Conservation (phyloP, 345 rosid species). For the Populus davidiana region DNA sequence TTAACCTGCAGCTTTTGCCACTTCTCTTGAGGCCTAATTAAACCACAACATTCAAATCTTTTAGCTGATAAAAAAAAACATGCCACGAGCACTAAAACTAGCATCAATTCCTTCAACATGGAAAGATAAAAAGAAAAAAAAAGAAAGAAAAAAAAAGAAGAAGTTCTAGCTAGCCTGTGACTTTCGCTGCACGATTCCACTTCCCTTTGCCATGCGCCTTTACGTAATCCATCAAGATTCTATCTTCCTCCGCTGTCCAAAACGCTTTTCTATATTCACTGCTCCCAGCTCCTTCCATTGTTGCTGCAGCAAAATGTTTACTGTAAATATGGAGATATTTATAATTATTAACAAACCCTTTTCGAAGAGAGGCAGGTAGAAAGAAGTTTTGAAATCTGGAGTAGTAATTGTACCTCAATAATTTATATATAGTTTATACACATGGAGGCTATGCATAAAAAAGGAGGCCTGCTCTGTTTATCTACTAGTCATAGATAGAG, state of each 20-base stretch:
- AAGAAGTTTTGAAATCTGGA: not conserved
- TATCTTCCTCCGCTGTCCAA: constrained; percentile 12
- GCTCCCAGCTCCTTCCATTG: not conserved
- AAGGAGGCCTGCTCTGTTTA: not conserved
- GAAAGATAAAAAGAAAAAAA: not conserved
- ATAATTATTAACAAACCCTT: no score
- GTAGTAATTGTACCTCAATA: no score
- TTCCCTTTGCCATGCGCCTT: constrained; percentile 57
- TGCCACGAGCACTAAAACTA: no score
- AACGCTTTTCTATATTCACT: not conserved
- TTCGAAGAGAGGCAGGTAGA: not conserved
- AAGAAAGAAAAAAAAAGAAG: not conserved
- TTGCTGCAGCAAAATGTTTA: not conserved
- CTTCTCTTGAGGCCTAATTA: constrained; percentile 31
- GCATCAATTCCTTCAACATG: not conserved
- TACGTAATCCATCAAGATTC: constrained; percentile 49
- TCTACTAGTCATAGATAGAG: not conserved
- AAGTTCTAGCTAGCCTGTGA: constrained; percentile 35
- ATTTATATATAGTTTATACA: no score
- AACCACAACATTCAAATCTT: not conserved
- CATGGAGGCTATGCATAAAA: not conserved
- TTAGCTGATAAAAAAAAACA: no score
- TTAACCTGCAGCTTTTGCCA: constrained; percentile 43
- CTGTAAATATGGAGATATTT: not conserved
- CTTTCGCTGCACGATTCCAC: constrained; percentile 54